A percentile compares a stretch with the other conserved stretches of the same genome.
Conservation (phyloP, 805 yeast species). For the Zygosaccharomyces lentus region DNA sequence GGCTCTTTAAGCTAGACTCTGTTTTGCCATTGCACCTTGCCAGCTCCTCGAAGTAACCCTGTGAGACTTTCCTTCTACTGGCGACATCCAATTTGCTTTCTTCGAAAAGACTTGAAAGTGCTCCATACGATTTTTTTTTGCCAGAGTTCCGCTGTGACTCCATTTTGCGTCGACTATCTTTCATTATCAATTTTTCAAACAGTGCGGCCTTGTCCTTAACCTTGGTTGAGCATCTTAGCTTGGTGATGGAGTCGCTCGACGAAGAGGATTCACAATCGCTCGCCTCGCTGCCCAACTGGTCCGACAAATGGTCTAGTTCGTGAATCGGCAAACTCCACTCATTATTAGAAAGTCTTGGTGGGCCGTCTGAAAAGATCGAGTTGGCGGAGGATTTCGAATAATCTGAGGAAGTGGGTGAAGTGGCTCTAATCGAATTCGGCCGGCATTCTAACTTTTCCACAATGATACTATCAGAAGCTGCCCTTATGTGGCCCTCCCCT, state of each 20-base stretch:
- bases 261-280: slow-evolving; percentile 15
- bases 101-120: slow-evolving; percentile 6
- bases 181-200: slow-evolving; percentile 28
- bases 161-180: slow-evolving; percentile 7
- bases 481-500: not conserved
- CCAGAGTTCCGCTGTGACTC: slow-evolving; percentile 6
- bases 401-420: slow-evolving; percentile 21
- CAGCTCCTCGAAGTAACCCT: slow-evolving; percentile 21
- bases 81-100: not conserved
- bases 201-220: slow-evolving; percentile 33
- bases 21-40: slow-evolving; percentile 14
- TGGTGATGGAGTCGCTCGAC: slow-evolving; percentile 22
- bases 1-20: not conserved
- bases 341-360: slow-evolving; percentile 21
- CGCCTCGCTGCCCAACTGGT: slow-evolving; percentile 5
- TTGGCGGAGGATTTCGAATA: slow-evolving; percentile 25
- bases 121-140: slow-evolving; percentile 13
- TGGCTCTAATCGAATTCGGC: not conserved
- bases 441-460: not conserved
- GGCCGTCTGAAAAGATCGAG: slow-evolving; percentile 26
- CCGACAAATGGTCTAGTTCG: slow-evolving; percentile 17
- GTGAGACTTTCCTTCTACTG: slow-evolving; percentile 19
- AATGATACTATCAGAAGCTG: not conserved
- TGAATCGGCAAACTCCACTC: slow-evolving; percentile 20
- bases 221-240: slow-evolving; percentile 29